Evolutionary conservation across 192 early-diverging fungal genomes (phyloP).

Genomic region (Umbelopsis isabellina): DNA sequence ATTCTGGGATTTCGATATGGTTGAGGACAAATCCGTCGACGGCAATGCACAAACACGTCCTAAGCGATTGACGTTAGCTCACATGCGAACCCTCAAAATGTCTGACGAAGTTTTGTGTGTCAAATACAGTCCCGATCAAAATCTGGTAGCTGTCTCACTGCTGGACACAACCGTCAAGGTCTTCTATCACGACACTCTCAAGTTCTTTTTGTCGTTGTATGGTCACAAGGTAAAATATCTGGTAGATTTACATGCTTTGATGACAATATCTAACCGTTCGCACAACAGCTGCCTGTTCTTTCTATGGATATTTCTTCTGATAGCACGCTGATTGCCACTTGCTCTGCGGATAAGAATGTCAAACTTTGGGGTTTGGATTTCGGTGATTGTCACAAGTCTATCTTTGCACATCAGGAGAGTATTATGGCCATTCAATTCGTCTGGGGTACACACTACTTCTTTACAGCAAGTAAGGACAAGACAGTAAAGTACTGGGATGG

Average conservation of each 20-base stretch:
- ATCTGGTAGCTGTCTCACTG: constrained; percentile 87
- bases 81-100: constrained; percentile 91
- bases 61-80: constrained; percentile 77
- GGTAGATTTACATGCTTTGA: background rate
- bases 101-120: constrained; percentile 92
- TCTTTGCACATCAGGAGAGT: constrained; percentile 92
- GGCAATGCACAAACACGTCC: constrained; percentile 16
- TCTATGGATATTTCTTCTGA: constrained; percentile 99
- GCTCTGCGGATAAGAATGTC: constrained; percentile 96
- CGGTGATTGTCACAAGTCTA: constrained; percentile 95
- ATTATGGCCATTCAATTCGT: constrained; percentile 91
- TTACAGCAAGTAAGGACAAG: constrained; percentile 90
- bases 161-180: constrained; percentile 97
- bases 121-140: constrained; percentile 81
- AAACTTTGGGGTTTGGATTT: constrained; percentile 99
- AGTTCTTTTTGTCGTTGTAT: constrained; percentile 96
- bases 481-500: constrained; percentile 95
- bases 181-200: constrained; percentile 95
- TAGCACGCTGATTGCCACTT: constrained; percentile 86
- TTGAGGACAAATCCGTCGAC: constrained; percentile 44
- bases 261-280: background rate
- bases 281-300: constrained; percentile 77
- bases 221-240: constrained; percentile 75
- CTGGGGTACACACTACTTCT: constrained; percentile 94
- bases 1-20: constrained; percentile 95